Evolutionary conservation across 1,284 basidiomycete genomes (phyloP).

Genomic region (Baeospora myosura): DNA sequence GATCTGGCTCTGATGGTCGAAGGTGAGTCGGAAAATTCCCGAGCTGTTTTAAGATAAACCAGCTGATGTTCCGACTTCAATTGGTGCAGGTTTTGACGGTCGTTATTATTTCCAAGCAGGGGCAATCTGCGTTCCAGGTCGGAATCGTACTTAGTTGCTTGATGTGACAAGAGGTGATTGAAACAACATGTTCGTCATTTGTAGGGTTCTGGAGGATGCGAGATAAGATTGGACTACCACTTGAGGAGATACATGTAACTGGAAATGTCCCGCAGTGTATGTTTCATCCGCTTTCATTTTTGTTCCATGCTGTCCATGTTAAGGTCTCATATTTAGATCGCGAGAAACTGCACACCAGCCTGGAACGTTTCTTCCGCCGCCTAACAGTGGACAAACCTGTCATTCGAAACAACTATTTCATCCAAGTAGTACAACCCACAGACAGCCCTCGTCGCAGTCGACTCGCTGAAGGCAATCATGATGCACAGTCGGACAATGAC

Average conservation of each 20-base stretch:
- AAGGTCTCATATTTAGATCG: conserved; percentile 32
- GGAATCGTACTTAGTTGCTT: conserved; percentile 9
- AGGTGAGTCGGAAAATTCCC: conserved; percentile 43
- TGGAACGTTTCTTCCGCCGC: conserved; percentile 66
- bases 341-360: conserved; percentile 56
- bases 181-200: conserved; percentile 6
- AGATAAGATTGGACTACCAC: conserved; percentile 67
- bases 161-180: neutral
- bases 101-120: conserved; percentile 71
- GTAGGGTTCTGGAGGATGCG: conserved; percentile 71
- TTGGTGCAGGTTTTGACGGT: conserved; percentile 45
- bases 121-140: conserved; percentile 59
- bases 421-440: conserved; percentile 44
- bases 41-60: conserved; percentile 3
- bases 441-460: conserved; percentile 5
- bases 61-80: neutral
- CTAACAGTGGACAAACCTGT: conserved; percentile 64
- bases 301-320: neutral
- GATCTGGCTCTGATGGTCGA: conserved; percentile 75
- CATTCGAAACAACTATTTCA: conserved; percentile 64
- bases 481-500: conserved; percentile 9
- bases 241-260: conserved; percentile 66
- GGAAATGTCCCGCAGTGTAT: conserved; percentile 68
- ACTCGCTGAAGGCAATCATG: neutral
- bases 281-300: conserved; percentile 17